These are phyloP conservation scores for Leishmania braziliensis DNA, from an alignment of 208 protist genomes.

Conservation along the genomic window DNA sequence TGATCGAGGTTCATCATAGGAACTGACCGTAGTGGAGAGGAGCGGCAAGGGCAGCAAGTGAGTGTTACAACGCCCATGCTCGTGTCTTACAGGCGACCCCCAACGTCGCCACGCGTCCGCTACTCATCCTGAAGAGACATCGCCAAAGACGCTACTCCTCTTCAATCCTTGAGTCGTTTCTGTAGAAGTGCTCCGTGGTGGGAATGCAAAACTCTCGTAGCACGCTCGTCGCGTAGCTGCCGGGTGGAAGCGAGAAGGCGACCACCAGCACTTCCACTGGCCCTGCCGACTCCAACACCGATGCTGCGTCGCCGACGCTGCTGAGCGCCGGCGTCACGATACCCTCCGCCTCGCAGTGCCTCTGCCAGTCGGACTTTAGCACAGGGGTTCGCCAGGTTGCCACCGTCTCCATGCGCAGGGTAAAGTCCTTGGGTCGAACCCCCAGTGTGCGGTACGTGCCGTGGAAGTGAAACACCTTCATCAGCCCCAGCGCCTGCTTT, in stretches of 20 bases:
- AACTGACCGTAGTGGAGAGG: neutral
- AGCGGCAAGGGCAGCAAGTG: neutral
- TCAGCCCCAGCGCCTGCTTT: constrained; percentile 38
- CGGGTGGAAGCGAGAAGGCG: constrained; percentile 80
- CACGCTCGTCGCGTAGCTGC: constrained; percentile 87
- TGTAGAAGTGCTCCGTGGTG: constrained; percentile 47
- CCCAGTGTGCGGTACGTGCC: constrained; percentile 82
- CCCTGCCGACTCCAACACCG: constrained; percentile 21
- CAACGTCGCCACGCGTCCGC: neutral
- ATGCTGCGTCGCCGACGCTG: neutral
- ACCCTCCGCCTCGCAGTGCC: constrained; percentile 11
- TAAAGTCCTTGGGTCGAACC: constrained; percentile 50
- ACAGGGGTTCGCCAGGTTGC: constrained; percentile 49
- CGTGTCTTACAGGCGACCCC: neutral
- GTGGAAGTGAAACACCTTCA: constrained; percentile 88
- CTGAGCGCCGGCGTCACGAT: neutral
- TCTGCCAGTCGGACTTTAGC: constrained; percentile 69
- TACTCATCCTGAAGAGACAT: neutral
- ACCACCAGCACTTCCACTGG: constrained; percentile 48
- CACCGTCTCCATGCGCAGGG: constrained; percentile 33
- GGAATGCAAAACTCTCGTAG: constrained; percentile 76
- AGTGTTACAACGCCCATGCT: neutral
- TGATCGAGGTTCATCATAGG: neutral
- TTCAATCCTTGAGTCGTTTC: constrained; percentile 2
- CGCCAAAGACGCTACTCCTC: neutral